phyloP scores from a whole-genome alignment of 805 yeast genomes.

The Yamadazyma laniorum region DNA sequence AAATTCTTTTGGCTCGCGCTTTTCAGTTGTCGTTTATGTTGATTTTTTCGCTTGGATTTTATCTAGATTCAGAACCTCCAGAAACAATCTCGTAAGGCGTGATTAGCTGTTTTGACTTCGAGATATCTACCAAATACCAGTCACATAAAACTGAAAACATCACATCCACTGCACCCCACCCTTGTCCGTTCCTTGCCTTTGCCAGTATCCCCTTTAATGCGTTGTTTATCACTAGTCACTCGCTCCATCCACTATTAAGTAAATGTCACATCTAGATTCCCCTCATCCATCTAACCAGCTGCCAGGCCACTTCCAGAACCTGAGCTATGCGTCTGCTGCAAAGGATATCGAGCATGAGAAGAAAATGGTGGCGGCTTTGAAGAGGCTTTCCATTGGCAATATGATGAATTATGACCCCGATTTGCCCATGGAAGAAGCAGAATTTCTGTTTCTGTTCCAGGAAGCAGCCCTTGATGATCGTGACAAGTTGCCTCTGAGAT shows the following conservation, averaged over 20 bases:
- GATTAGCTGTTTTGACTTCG: no score
- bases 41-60: neutral
- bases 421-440: conserved; percentile 42
- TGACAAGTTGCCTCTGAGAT: conserved; percentile 9
- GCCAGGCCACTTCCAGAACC: neutral
- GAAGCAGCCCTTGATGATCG: conserved; percentile 11
- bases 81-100: no score
- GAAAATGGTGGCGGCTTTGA: conserved; percentile 69
- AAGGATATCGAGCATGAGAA: conserved; percentile 74
- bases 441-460: conserved; percentile 22
- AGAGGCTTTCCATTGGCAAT: conserved; percentile 69
- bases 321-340: conserved; percentile 53
- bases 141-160: no score
- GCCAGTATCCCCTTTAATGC: no score
- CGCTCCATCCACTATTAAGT: neutral
- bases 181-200: neutral
- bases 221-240: neutral
- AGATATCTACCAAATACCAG: no score
- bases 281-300: neutral
- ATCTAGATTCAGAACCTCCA: neutral
- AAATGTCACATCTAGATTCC: neutral
- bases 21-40: neutral
- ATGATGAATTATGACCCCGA: conserved; percentile 67
- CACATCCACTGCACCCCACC: neutral
- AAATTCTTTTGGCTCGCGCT: neutral